These are phyloP conservation scores for Solanum hybrid DNA, from an alignment of 305 asterid species.

Conservation along the genomic window DNA sequence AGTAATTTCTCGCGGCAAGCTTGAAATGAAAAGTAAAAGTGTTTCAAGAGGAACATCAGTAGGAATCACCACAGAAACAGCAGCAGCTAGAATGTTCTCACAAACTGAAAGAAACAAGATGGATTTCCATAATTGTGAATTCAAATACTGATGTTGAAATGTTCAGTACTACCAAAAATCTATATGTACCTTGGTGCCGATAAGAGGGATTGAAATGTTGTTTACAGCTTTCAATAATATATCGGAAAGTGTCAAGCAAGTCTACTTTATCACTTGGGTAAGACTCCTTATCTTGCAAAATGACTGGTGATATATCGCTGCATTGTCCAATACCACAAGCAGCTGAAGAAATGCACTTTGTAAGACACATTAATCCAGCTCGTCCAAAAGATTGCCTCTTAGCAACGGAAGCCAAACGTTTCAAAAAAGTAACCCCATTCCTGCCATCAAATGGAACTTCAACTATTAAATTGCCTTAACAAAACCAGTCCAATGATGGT, in stretches of 20 bases:
- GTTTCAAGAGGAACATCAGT: slow-evolving; percentile 57
- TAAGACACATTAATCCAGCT: slow-evolving; percentile 88
- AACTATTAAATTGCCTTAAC: background rate
- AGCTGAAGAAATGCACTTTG: slow-evolving; percentile 74
- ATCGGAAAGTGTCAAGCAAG: slow-evolving; percentile 69
- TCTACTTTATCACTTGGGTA: slow-evolving; percentile 35
- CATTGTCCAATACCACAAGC: slow-evolving; percentile 39
- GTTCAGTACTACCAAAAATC: slow-evolving; percentile 9
- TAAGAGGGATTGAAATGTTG: slow-evolving; percentile 85
- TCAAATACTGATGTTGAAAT: background rate
- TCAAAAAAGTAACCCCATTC: slow-evolving; percentile 55
- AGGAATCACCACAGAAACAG: slow-evolving; percentile 54
- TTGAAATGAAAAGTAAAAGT: slow-evolving; percentile 68
- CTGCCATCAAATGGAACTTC: slow-evolving; percentile 1
- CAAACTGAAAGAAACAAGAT: slow-evolving; percentile 53
- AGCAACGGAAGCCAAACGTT: slow-evolving; percentile 49
- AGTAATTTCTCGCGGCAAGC: slow-evolving; percentile 79
- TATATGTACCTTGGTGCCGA: slow-evolving; percentile 61
- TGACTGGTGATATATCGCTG: slow-evolving; percentile 23
- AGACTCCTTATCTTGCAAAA: slow-evolving; percentile 23
- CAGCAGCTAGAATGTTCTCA: slow-evolving; percentile 63
- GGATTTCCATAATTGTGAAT: background rate
- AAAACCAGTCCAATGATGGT: background rate
- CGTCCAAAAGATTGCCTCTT: slow-evolving; percentile 71
- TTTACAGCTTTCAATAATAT: slow-evolving; percentile 72